These are phyloP conservation scores for Citrullus amarus DNA, from an alignment of 306 rosid genomes.

Conservation along the genomic window DNA sequence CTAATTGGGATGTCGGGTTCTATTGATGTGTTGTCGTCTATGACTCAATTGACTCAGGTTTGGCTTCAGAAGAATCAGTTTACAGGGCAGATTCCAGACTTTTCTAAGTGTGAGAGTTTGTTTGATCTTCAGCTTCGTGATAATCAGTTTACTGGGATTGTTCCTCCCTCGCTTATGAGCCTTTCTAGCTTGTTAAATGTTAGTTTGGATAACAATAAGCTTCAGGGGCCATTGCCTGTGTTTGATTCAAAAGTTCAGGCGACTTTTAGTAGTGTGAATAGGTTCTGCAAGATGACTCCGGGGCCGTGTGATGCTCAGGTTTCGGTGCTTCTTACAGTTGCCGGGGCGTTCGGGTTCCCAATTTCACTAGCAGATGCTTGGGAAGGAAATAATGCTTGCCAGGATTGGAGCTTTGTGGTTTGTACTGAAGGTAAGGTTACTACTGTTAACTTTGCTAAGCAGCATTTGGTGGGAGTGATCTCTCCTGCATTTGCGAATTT, in stretches of 20 bases:
- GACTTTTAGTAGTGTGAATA: constrained; percentile 29
- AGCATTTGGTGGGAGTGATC: constrained; percentile 35
- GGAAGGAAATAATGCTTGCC: constrained; percentile 38
- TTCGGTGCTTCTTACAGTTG: constrained; percentile 33
- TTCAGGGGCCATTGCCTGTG: constrained; percentile 53
- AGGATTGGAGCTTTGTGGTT: constrained; percentile 21
- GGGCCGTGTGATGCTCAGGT: constrained; percentile 52
- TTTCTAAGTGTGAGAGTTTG: constrained; percentile 31
- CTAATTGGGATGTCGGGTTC: constrained; percentile 41
- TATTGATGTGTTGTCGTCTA: constrained; percentile 33
- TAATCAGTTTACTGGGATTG: constrained; percentile 46
- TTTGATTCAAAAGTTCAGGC: constrained; percentile 24
- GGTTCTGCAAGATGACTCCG: constrained; percentile 22
- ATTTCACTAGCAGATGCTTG: constrained; percentile 28
- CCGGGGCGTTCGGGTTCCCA: constrained; percentile 40
- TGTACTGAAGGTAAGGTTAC: constrained; percentile 32
- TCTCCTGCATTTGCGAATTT: constrained; percentile 57
- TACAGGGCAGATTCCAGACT: constrained; percentile 52
- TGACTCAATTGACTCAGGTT: constrained; percentile 44
- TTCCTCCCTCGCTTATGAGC: constrained; percentile 33
- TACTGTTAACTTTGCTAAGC: constrained; percentile 28
- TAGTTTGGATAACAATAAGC: constrained; percentile 39
- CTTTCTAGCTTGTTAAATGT: constrained; percentile 31
- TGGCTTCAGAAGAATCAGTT: constrained; percentile 74
- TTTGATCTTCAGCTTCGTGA: constrained; percentile 70